Evolutionary conservation across 345 rosid species (phyloP).

Genomic region (Litchi chinensis): DNA sequence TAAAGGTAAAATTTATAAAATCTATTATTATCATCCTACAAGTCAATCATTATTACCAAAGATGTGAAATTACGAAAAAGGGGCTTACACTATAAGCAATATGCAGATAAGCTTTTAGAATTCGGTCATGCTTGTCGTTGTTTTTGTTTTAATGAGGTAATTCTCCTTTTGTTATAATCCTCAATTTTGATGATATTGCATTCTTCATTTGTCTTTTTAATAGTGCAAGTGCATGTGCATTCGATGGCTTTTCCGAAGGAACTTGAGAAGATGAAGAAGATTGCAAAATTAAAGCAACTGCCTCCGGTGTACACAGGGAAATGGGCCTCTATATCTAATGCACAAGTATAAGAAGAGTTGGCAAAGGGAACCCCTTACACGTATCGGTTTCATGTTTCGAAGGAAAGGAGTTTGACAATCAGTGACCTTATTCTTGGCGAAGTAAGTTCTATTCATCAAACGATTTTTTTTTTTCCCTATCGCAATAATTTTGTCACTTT

Average conservation of each 20-base stretch:
- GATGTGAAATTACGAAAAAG: too few relatives aligned
- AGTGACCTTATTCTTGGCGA: constrained; percentile 88
- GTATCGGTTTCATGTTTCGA: constrained; percentile 81
- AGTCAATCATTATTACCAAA: too few relatives aligned
- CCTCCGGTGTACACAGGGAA: constrained; percentile 88
- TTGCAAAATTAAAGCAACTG: constrained; percentile 65
- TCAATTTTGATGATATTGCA: background rate
- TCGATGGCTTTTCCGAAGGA: constrained; percentile 56
- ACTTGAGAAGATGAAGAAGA: constrained; percentile 91
- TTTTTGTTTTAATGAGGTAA: constrained; percentile 86
- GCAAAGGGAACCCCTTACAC: constrained; percentile 83
- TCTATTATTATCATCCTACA: too few relatives aligned
- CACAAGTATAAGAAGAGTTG: constrained; percentile 71
- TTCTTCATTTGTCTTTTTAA: background rate
- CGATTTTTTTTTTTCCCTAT: background rate
- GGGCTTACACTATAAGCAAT: constrained; percentile 71
- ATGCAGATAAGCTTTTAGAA: constrained; percentile 75
- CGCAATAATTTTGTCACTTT: background rate
- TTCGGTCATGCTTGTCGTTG: constrained; percentile 90
- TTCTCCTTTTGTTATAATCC: background rate
- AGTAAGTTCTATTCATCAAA: constrained; percentile 44
- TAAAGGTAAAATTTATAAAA: too few relatives aligned
- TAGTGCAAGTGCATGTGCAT: too few relatives aligned
- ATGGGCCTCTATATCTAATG: constrained; percentile 79
- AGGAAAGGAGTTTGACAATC: constrained; percentile 73